Percentiles rank a stretch among this genome's conserved stretches.
Evolutionary conservation across 2,329 filamentous ascomycete species (phyloP).

Genomic region (Colletotrichum spaethianum): DNA sequence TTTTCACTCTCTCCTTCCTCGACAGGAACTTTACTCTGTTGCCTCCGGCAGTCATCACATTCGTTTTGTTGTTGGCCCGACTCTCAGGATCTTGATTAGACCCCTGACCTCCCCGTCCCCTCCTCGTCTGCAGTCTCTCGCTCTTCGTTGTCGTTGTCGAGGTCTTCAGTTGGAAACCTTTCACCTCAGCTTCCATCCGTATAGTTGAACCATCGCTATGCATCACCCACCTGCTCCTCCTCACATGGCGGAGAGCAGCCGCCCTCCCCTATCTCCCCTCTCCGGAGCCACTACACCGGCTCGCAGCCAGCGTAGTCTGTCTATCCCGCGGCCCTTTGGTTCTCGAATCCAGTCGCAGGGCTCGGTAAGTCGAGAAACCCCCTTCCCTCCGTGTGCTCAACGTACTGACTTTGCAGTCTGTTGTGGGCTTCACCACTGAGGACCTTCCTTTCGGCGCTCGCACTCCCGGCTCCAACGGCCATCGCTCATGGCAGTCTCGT

Average conservation of each 20-base stretch:
- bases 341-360: slow-evolving; percentile 31
- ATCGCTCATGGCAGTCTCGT: slow-evolving; percentile 51
- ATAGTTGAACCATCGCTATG: slow-evolving; percentile 9
- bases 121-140: slow-evolving; percentile 22
- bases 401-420: slow-evolving; percentile 46
- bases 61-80: slow-evolving; percentile 39
- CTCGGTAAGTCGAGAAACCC: slow-evolving; percentile 17
- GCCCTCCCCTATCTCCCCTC: slow-evolving; percentile 13
- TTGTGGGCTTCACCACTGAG: slow-evolving; percentile 49
- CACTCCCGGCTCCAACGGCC: slow-evolving; percentile 49
- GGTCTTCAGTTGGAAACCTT: slow-evolving; percentile 6
- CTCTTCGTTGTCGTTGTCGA: slow-evolving; percentile 26
- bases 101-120: slow-evolving; percentile 22
- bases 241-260: slow-evolving; percentile 25
- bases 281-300: slow-evolving; percentile 24
- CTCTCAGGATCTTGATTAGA: slow-evolving; percentile 37
- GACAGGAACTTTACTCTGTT: slow-evolving; percentile 38
- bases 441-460: slow-evolving; percentile 49
- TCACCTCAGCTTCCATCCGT: not conserved
- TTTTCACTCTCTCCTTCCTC: slow-evolving; percentile 24
- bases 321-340: slow-evolving; percentile 30
- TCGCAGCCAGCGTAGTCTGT: slow-evolving; percentile 39
- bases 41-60: slow-evolving; percentile 40
- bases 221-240: slow-evolving; percentile 25
- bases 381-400: not conserved